Conservation (phyloP, 2,329 filamentous ascomycete genomes). For the Teratosphaeria epicoccoides region DNA sequence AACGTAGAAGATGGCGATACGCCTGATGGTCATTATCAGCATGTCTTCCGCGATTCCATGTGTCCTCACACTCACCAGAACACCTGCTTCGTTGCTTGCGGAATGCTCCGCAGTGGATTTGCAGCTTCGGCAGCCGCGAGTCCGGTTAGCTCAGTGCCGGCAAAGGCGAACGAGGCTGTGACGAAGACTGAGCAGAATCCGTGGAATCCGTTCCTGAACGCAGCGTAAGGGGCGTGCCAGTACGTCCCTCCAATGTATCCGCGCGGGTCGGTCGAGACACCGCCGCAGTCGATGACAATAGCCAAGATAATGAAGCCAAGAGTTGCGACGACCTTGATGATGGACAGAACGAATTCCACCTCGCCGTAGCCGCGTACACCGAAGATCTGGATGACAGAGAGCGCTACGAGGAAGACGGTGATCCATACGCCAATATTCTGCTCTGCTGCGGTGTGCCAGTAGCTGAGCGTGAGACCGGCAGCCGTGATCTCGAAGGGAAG, state of each 20-base stretch:
- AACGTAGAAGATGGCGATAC: slow-evolving; percentile 26
- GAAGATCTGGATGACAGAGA: slow-evolving; percentile 23
- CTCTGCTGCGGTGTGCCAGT: slow-evolving; percentile 18
- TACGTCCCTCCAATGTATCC: slow-evolving; percentile 52
- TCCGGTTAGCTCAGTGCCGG: slow-evolving; percentile 54
- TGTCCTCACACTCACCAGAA: slow-evolving; percentile 18
- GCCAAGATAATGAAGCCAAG: slow-evolving; percentile 56
- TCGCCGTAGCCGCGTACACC: slow-evolving; percentile 28
- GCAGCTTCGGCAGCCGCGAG: slow-evolving; percentile 43
- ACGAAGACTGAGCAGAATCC: slow-evolving; percentile 55
- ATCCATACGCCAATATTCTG: slow-evolving; percentile 25
- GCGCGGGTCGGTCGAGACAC: slow-evolving; percentile 42
- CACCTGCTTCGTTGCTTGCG: slow-evolving; percentile 26
- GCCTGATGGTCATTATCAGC: background rate
- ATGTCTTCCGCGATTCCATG: slow-evolving; percentile 9
- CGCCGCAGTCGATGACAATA: slow-evolving; percentile 49
- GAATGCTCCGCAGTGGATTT: slow-evolving; percentile 39
- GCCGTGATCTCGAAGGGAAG: slow-evolving; percentile 26
- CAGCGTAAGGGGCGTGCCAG: slow-evolving; percentile 24
- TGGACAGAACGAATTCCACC: slow-evolving; percentile 26
- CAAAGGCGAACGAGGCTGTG: slow-evolving; percentile 53
- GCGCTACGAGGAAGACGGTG: slow-evolving; percentile 21
- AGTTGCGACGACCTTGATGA: slow-evolving; percentile 34
- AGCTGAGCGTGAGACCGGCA: slow-evolving; percentile 23
- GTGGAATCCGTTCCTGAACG: slow-evolving; percentile 49